phyloP scores from a whole-genome alignment of 306 rosid genomes.

The Vigna mungo region DNA sequence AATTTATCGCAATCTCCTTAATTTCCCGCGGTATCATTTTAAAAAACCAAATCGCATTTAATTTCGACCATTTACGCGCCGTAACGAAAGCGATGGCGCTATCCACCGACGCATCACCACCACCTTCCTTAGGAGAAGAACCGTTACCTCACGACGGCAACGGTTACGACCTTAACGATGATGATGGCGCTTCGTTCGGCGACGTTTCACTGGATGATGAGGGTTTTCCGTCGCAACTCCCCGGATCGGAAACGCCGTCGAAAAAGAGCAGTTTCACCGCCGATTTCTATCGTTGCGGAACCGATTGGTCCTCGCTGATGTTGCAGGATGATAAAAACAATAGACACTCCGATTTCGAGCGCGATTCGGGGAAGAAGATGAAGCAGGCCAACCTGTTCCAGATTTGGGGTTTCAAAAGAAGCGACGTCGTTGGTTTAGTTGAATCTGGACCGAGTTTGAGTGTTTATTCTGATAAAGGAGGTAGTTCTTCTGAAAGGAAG shows the following conservation, averaged over 20 bases:
- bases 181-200: slow-evolving; percentile 18
- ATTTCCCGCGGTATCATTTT: slow-evolving; percentile 55
- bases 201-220: slow-evolving; percentile 51
- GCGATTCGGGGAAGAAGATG: slow-evolving; percentile 51
- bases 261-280: slow-evolving; percentile 45
- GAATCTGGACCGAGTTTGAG: slow-evolving; percentile 22
- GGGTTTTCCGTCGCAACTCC: slow-evolving; percentile 56
- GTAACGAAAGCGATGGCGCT: slow-evolving; percentile 39
- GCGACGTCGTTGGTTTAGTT: slow-evolving; percentile 5
- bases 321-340: neutral
- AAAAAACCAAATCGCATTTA: slow-evolving; percentile 30
- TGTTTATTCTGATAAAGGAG: neutral
- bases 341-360: neutral
- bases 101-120: slow-evolving; percentile 30
- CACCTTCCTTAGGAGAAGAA: slow-evolving; percentile 32
- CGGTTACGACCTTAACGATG: slow-evolving; percentile 7
- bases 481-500: slow-evolving; percentile 47
- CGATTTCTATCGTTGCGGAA: slow-evolving; percentile 56
- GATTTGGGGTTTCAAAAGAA: slow-evolving; percentile 58
- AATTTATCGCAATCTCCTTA: neutral
- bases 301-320: slow-evolving; percentile 52
- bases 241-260: neutral
- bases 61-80: slow-evolving; percentile 44
- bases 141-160: slow-evolving; percentile 32
- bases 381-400: slow-evolving; percentile 49